Evolutionary conservation across 129 eudicot genomes (phyloP).

Genomic region (Arctium lappa): DNA sequence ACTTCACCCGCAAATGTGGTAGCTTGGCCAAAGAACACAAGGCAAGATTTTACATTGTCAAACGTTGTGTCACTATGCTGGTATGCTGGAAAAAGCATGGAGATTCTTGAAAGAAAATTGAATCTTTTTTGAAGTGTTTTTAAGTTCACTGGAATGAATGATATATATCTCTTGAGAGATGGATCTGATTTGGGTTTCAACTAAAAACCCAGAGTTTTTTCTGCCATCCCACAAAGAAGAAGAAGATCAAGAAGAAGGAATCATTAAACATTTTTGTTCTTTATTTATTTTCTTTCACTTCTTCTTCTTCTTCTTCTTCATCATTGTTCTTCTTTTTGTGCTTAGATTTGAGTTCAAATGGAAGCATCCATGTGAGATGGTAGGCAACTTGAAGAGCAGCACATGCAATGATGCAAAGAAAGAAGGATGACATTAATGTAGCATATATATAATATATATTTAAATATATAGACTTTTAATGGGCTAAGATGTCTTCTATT

Average conservation of each 20-base stretch:
- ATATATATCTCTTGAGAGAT: conserved; percentile 25
- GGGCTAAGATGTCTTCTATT: conserved; percentile 19
- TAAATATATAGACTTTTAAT: conserved; percentile 22
- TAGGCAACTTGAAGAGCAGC: conserved; percentile 33
- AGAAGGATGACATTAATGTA: conserved; percentile 34
- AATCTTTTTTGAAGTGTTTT: neutral
- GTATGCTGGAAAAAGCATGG: conserved; percentile 77
- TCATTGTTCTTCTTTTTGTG: conserved; percentile 18
- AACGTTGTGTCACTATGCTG: conserved; percentile 82
- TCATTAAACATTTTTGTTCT: conserved; percentile 14
- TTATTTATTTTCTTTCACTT: neutral
- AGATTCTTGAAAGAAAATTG: conserved; percentile 47
- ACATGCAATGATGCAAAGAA: conserved; percentile 40
- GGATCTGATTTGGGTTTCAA: conserved; percentile 40
- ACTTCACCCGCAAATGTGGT: conserved; percentile 67
- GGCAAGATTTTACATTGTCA: conserved; percentile 82
- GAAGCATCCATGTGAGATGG: conserved; percentile 30
- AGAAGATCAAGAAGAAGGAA: neutral
- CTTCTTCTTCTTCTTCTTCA: neutral
- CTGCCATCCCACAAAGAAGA: conserved; percentile 32
- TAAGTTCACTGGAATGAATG: neutral
- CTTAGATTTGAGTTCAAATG: conserved; percentile 37
- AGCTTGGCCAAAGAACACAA: conserved; percentile 84
- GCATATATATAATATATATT: conserved; percentile 14
- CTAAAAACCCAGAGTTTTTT: conserved; percentile 9